Conservation (phyloP, 345 rosid genomes). For the Isatis tinctoria region DNA sequence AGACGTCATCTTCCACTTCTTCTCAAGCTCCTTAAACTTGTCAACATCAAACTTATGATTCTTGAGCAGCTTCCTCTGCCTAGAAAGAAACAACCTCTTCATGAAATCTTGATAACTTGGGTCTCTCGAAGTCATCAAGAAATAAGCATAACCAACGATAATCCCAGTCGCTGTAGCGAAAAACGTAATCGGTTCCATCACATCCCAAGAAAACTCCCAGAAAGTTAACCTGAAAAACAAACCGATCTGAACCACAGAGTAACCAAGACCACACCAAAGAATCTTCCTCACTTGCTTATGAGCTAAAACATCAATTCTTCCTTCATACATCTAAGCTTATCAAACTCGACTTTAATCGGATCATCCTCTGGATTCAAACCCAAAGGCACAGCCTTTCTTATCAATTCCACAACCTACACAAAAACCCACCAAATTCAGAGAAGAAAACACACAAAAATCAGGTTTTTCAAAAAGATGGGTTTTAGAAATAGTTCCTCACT, state of each 20-base stretch:
- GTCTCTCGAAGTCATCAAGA: slow-evolving; percentile 78
- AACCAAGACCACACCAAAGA: slow-evolving; percentile 66
- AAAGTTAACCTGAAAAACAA: slow-evolving; percentile 76
- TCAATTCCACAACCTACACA: slow-evolving; percentile 75
- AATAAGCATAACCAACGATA: slow-evolving; percentile 78
- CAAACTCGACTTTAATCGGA: slow-evolving; percentile 60
- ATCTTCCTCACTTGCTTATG: slow-evolving; percentile 81
- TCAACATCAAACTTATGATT: slow-evolving; percentile 55
- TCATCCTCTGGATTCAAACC: slow-evolving; percentile 66
- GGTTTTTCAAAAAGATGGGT: background rate
- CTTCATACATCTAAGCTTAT: slow-evolving; percentile 58
- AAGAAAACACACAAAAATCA: background rate
- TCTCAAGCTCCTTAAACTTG: slow-evolving; percentile 68
- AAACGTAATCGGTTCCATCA: slow-evolving; percentile 89
- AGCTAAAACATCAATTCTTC: slow-evolving; percentile 84
- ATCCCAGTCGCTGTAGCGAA: slow-evolving; percentile 66
- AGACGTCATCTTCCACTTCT: slow-evolving; percentile 42
- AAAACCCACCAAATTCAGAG: background rate
- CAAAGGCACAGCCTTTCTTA: slow-evolving; percentile 77
- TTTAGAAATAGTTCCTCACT: slow-evolving; percentile 27
- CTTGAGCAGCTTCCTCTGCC: slow-evolving; percentile 78
- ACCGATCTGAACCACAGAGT: slow-evolving; percentile 48
- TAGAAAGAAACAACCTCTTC: slow-evolving; percentile 84
- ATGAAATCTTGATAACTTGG: slow-evolving; percentile 90
- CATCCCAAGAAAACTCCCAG: slow-evolving; percentile 99